Base-by-base conservation (phyloP, 2,329 filamentous ascomycete species). In the Fonsecaea monophora region DNA sequence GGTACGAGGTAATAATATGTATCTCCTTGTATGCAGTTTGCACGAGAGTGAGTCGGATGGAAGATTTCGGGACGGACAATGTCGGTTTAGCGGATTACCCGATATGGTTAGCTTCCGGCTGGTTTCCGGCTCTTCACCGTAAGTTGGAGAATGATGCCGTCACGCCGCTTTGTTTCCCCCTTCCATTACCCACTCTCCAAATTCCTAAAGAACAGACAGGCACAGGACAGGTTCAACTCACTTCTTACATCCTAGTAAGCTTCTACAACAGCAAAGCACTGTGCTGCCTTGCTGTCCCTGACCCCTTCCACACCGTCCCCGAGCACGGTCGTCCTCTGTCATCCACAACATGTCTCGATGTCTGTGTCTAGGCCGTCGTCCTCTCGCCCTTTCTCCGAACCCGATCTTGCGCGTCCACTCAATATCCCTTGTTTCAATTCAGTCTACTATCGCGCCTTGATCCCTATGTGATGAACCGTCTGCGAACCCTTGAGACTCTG, bases 311-410 rank as follows among this genome's bases (percentile, higher is more conserved):
- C 45, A 30, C n/a, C 40, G 34, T 38, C 35, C 34, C 13, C 25
- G n/a, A 50, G 54, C 21, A 8, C 21, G n/a, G 45, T 40, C 55
- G 54, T 50, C 42, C 40, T 53, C 48, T 13, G 55, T 54, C 37
- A 60, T 56, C 38, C 45, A 35, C 42, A 40, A 50, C 40, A 53
- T 67, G 60, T 53, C 60, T 67, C 56, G 37, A 60, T 18, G 10
- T 32, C 54, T 53, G 40, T 50, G 55, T 37, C 65, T 60, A 48
- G 5, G 54, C 53, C 60, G 48, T 55, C 54, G 13, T 18, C 18
- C 45, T n/a, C 48, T 32, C 54, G 32, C 38, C 38, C 53, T 42
- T n/a, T 56, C 37, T 45, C 9, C 21, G 45, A 53, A 34, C 59
- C 25, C 34, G 32, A 30, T 50, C 45, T 34, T 61, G 32, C 35